Conservation (phyloP, 768 basidiomycete species). For the Termitomyces sp. region DNA sequence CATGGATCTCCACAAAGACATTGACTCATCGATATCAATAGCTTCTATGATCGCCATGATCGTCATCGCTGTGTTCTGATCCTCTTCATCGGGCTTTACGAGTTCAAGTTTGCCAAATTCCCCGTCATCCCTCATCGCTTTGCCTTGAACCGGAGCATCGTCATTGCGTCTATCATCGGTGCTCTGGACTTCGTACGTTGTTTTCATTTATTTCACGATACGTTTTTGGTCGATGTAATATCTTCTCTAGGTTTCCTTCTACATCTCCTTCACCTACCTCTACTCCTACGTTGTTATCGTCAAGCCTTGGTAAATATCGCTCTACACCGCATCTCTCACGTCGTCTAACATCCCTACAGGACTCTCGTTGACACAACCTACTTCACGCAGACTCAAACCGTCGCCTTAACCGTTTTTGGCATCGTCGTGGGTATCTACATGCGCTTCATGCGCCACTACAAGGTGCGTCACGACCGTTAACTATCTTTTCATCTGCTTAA, state of each 20-base stretch:
- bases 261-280: constrained; percentile 69
- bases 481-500: not conserved
- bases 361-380: constrained; percentile 53
- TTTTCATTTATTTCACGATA: not conserved
- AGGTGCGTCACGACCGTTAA: constrained; percentile 28
- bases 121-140: constrained; percentile 65
- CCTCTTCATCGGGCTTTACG: constrained; percentile 41
- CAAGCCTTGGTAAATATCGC: constrained; percentile 37
- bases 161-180: constrained; percentile 57
- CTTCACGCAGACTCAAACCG: constrained; percentile 57
- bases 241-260: constrained; percentile 48
- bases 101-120: constrained; percentile 44
- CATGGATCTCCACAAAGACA: not conserved
- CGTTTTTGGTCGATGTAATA: not conserved
- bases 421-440: constrained; percentile 57
- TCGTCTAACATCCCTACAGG: constrained; percentile 33
- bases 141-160: constrained; percentile 52
- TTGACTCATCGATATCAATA: constrained; percentile 16
- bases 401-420: constrained; percentile 60
- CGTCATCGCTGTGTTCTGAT: constrained; percentile 38
- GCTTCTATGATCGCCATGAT: constrained; percentile 51
- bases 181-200: constrained; percentile 56
- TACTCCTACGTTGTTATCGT: constrained; percentile 62
- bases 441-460: constrained; percentile 50
- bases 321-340: not conserved